Evolutionary conservation across 441 rosid species (phyloP).

Genomic region (Jatropha podagrica): DNA sequence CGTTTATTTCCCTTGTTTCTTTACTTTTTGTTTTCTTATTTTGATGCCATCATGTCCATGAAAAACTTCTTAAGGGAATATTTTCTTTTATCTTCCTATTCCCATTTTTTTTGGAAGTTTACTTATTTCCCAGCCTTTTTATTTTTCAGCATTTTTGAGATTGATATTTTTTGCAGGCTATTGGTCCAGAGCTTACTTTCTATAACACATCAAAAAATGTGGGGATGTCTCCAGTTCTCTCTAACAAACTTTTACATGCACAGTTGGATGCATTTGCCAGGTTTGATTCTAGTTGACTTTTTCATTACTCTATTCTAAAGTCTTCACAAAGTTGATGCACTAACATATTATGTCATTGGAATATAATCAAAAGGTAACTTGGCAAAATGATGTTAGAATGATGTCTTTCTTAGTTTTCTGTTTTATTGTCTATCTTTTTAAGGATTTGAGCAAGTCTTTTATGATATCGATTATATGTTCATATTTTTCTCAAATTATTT

Average conservation of each 20-base stretch:
- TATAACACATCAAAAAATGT: constrained; percentile 78
- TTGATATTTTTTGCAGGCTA: constrained; percentile 59
- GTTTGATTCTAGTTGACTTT: constrained; percentile 32
- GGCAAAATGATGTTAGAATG: not conserved
- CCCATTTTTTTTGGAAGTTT: not conserved
- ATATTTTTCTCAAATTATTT: too few species aligned
- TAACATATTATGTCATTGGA: not conserved
- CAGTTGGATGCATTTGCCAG: constrained; percentile 87
- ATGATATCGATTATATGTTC: not conserved
- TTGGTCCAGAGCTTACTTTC: constrained; percentile 96
- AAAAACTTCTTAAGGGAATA: too few species aligned
- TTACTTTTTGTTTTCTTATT: too few species aligned
- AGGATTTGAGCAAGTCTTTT: not conserved
- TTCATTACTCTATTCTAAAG: not conserved
- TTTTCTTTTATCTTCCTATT: not conserved
- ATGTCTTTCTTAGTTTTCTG: not conserved
- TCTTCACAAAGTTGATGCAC: constrained; percentile 1
- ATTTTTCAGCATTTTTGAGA: constrained; percentile 8
- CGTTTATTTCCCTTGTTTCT: too few species aligned
- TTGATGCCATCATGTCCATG: too few species aligned
- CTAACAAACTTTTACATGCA: constrained; percentile 91
- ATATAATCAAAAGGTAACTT: not conserved
- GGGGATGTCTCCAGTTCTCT: constrained; percentile 62
- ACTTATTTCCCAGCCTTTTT: not conserved
- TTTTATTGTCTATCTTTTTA: not conserved